Evolutionary conservation across 2,329 filamentous ascomycete genomes (phyloP), one percentile per base, ranked within the genome.

Genomic region (Alternaria novae-zelandiae): DNA sequence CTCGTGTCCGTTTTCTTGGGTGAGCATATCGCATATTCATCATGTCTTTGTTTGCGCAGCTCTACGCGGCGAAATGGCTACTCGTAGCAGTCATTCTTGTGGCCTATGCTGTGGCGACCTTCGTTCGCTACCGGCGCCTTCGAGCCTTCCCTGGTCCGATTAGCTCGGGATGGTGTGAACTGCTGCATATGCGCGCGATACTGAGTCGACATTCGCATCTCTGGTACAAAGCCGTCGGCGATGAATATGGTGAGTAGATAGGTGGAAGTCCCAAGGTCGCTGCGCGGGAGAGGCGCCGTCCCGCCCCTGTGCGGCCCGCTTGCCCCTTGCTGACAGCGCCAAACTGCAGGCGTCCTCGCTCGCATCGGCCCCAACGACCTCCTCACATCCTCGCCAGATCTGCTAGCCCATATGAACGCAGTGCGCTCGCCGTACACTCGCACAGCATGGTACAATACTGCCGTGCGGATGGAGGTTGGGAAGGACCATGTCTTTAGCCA

Each of bases 401-500:
- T 86, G 6, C 73, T 75, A 68, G 20, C 81, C 75, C 72, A 83
- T 82, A 67, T 83, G 82, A 70, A 78, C 72, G 32, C 66, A 3
- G 77, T 79, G 6, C 73, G 79, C 11, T 79, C 78, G 2, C 77
- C 74, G 3, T 85, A 83, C 51, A 81, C 78, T 46, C 74, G 80
- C 12, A 61, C 68, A 9, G 56, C 54, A 15, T 76, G 73, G 71
- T 76, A 65, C 59, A 72, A 81, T 55, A 49, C 41, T 11, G 54
- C 66, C 79, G 80, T 15, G 73, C 81, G 82, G 8, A 77, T 89
- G 60, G 82, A 88, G 59, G 83, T 85, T 0, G 79, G 83, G 15
- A 73, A 75, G 2, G 83, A 87, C 67, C 86, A 84, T 61, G 74
- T 87, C 25, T 86, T 88, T 59, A 83, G 79, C 8, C 77, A 84